A percentile compares a stretch with the other conserved stretches of the same genome.
phyloP scores from a whole-genome alignment of 225 moss, liverwort and hornwort genomes.

The Takakia lepidozioides region DNA sequence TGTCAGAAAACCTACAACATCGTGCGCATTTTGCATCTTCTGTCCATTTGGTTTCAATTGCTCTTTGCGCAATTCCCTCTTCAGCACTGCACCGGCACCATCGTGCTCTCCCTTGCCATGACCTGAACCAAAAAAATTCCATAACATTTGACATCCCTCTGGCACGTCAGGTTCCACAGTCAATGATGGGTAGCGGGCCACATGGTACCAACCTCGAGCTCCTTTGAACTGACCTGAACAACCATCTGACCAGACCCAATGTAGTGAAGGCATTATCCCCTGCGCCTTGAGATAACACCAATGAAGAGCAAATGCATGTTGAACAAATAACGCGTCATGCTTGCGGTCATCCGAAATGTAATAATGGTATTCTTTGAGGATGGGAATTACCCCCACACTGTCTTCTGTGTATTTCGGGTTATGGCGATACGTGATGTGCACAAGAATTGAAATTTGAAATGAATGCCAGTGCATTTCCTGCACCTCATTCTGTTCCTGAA shows the following conservation, averaged over 20 bases:
- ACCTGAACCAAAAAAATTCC: too few relatives aligned
- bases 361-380: neutral
- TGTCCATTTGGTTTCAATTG: neutral
- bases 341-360: constrained; percentile 6
- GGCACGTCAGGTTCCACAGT: neutral
- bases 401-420: neutral
- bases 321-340: neutral
- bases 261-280: too few relatives aligned
- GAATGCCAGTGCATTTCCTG: too few relatives aligned
- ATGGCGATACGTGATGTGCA: neutral
- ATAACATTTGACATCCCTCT: neutral
- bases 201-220: neutral
- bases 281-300: neutral
- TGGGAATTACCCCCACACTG: neutral
- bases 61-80: neutral
- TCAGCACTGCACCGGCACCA: too few relatives aligned
- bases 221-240: constrained; percentile 4
- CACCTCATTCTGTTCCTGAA: too few relatives aligned
- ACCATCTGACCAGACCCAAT: constrained; percentile 4
- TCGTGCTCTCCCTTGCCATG: too few relatives aligned
- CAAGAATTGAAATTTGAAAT: neutral
- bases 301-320: constrained; percentile 6
- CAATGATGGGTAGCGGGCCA: neutral
- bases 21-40: neutral
- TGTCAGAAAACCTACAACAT: neutral